phyloP scores from a whole-genome alignment of 345 rosid genomes.

The Melaleuca quinquenervia region DNA sequence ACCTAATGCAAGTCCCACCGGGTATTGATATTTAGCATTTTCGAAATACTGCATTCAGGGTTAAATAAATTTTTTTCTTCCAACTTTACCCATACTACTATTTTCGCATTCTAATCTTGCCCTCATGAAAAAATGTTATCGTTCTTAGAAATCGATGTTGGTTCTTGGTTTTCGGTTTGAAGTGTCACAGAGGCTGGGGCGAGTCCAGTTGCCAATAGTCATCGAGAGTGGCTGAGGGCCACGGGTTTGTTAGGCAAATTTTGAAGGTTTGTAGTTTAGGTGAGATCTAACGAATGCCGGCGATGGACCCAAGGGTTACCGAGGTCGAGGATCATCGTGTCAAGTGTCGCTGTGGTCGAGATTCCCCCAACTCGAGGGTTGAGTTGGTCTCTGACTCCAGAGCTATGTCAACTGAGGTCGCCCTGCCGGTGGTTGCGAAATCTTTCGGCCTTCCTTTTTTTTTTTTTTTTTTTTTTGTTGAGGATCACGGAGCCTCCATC shows the following conservation, averaged over 20 bases:
- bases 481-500: background rate
- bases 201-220: background rate
- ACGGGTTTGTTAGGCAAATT: background rate
- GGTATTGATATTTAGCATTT: background rate
- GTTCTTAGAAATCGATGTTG: background rate
- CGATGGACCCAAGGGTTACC: background rate
- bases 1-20: background rate
- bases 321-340: background rate
- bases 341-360: background rate
- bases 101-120: background rate
- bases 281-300: background rate
- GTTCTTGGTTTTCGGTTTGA: background rate
- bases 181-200: rapidly evolving
- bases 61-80: background rate
- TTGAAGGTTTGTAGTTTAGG: background rate
- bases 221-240: background rate
- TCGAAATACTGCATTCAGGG: background rate
- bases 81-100: background rate
- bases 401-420: background rate
- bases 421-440: background rate
- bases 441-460: background rate
- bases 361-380: background rate
- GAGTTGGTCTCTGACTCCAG: background rate
- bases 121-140: background rate
- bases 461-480: background rate